phyloP scores from a whole-genome alignment of 2,329 filamentous ascomycete genomes.

The Botrytis squamosa region DNA sequence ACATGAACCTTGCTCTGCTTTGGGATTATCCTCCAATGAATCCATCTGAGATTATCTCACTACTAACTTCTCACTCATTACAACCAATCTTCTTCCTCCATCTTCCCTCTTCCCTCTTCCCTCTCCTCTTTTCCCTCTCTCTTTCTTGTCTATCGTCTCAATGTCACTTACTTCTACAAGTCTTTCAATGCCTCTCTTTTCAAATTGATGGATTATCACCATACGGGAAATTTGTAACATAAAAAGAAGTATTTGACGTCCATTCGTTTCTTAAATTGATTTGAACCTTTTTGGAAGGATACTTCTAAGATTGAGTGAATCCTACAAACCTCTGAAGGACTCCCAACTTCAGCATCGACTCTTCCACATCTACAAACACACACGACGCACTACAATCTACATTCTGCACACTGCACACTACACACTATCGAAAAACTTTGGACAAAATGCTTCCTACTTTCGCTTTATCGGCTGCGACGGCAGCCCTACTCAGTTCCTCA shows the following conservation, averaged over 20 bases:
- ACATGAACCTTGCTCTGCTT: constrained; percentile 5
- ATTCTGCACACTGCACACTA: neutral
- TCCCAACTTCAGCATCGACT: neutral
- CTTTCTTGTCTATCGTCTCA: neutral
- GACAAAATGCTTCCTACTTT: constrained; percentile 31
- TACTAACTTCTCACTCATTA: neutral
- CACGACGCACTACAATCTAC: neutral
- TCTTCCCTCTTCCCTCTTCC: neutral
- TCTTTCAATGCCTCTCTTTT: constrained; percentile 2
- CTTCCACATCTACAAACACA: neutral
- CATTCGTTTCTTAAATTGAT: constrained; percentile 25
- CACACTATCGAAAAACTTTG: neutral
- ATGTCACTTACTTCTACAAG: constrained; percentile 12
- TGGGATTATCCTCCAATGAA: constrained; percentile 4
- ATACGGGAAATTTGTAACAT: neutral
- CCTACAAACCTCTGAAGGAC: neutral
- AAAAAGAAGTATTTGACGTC: constrained; percentile 24
- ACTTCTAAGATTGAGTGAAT: constrained; percentile 9
- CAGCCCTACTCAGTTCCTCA: constrained; percentile 29
- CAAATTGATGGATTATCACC: constrained; percentile 8
- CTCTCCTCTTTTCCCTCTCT: neutral
- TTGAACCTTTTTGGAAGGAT: neutral
- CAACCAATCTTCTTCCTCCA: neutral
- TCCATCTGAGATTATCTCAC: neutral
- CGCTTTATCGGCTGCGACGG: constrained; percentile 30